Base-by-base conservation (phyloP, 495 filamentous ascomycete genomes). In the Cryomyces antarcticus region DNA sequence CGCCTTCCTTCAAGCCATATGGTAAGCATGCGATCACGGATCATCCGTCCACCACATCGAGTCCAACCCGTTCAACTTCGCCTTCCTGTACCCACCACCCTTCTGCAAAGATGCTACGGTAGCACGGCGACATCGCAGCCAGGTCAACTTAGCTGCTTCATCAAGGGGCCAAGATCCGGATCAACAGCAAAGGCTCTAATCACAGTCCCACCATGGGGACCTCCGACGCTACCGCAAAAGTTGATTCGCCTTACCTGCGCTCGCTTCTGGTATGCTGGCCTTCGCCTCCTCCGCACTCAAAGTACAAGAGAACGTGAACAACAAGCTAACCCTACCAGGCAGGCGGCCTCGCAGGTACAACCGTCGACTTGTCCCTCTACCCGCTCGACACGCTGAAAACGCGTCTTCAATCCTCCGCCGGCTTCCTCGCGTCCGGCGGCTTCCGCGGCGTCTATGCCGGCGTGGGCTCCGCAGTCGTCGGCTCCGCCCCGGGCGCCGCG, bases 401-500 rank as follows among this genome's bases (percentile, higher is more conserved):
- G 28, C 84, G 89, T 2, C 82, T 96, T 30, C 89, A 96, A 62
- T 93, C 89, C 52, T 70, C 72, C 50, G 57, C 68, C 44, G 83
- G 83, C 56, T 92, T 88, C 66, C 66, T 76, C 56, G 67, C 78
- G 13, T 73, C 78, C 5, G 81, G 79, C 54, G 79, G 80, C 49
- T 82, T 83, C 67, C 61, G 62, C 37, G 78, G 79, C 46, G 72
- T 83, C 51, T 82, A 82, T 66, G 65, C 69, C 36, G 78, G 80
- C 53, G 65, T 84, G 10, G 78, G 78, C 30, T 70, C 65, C 34
- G 77, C 77, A 4, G 57, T 85, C 30, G 74, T 95, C 51, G 89
- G 89, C n/a, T 93, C 85, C 31, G 92, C 92, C 0, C 89, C 89
- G 5, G 86, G 85, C n/a, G 89, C 89, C 5, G 88, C 89, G 36